Evolutionary conservation across 441 rosid species (phyloP), one percentile per base, ranked within the genome.

Genomic region (Dalechampia spathulata): DNA sequence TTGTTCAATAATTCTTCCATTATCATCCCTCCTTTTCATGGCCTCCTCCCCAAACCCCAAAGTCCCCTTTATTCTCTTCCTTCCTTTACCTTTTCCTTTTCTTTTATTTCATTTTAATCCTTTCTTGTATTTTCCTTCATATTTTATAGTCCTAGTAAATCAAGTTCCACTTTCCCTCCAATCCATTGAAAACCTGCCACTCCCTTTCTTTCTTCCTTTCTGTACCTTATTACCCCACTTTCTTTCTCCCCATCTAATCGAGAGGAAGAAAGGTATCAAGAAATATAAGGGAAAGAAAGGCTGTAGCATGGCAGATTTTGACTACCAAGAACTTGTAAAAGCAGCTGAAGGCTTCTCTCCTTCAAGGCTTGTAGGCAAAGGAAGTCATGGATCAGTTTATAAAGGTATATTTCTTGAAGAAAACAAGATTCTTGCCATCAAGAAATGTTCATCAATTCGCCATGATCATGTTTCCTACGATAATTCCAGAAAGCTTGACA

Each of bases 321-420:
- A 80, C 57, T 75, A 75, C 53, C 62, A 81, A 50, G 72, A 83
- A 41, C 73, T 88, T 22, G 78, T 70, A 3, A 63, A 55, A 55
- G 85, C 84, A 34, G 81, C 90, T 0, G 64, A 74, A 37, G 57
- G 63, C 19, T 88, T 88, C 77, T 83, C 85, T 39, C 71, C 75
- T 0, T 72, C 83, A 0, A 68, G 53, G 0, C 78, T 88, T 43
- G 48, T 87, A 7, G 96, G 96, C 8, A 85, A 70, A 78, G 93
- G 96, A 22, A 87, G 93, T 70, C 96, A 87, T 43, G 93, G 90
- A 28, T 73, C 74, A 3, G 74, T 87, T 15, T 81, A 77, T 41
- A 54, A 64, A 63, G 90, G 59, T 2, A 30, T 53, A 42, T 22
- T 55, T 0, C 73, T 75, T 43, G 30, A 60, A 21, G 60, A 58